Percentiles rank a stretch among this genome's conserved stretches.
Evolutionary conservation across 1,139 yeast genomes (phyloP).

Genomic region (Entelexis paramagnoliae): DNA sequence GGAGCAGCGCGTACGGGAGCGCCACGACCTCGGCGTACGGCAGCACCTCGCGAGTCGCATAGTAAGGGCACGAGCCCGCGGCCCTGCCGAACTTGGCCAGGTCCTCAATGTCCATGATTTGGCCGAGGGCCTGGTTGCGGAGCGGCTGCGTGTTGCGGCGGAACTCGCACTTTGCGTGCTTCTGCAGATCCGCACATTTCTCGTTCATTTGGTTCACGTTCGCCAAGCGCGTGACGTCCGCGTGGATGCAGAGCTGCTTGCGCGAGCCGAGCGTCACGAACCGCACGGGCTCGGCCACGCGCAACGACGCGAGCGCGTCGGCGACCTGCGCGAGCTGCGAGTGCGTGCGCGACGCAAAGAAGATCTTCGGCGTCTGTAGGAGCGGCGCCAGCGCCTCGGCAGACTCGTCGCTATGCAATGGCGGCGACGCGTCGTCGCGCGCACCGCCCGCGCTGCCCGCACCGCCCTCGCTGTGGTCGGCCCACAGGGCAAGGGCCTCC

Average conservation of each 20-base stretch:
- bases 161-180: conserved; percentile 41
- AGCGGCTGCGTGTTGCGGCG: conserved; percentile 31
- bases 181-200: conserved; percentile 65
- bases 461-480: background rate
- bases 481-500: conserved; percentile 9
- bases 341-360: conserved; percentile 79
- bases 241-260: conserved; percentile 73
- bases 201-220: conserved; percentile 61
- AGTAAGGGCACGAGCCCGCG: conserved; percentile 68
- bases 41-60: conserved; percentile 52
- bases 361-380: conserved; percentile 35
- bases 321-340: conserved; percentile 80
- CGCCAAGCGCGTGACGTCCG: conserved; percentile 42
- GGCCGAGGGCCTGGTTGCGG: conserved; percentile 40
- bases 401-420: background rate
- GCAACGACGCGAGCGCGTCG: conserved; percentile 55
- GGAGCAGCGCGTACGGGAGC: conserved; percentile 71
- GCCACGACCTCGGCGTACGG: conserved; percentile 62
- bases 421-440: background rate
- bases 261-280: conserved; percentile 65
- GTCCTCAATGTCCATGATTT: conserved; percentile 76
- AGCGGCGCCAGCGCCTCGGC: conserved; percentile 8
- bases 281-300: conserved; percentile 29
- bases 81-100: conserved; percentile 50
- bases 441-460: no score